A percentile compares a stretch with the other conserved stretches of the same genome.
Evolutionary conservation across 1,284 basidiomycete species (phyloP).

Genomic region (Microbotryum scabiosae): DNA sequence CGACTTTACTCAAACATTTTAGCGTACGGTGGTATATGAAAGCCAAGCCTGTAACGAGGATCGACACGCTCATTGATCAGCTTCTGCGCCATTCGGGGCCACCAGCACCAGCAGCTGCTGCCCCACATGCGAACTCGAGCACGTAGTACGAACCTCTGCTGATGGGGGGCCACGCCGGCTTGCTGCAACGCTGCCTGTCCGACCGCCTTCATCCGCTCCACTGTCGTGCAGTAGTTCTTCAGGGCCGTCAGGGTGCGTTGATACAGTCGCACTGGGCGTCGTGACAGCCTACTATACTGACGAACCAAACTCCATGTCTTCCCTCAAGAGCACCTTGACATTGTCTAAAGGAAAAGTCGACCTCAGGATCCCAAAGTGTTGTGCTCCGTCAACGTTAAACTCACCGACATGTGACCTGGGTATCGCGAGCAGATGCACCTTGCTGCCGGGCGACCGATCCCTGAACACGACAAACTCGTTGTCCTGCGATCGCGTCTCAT

Average conservation of each 20-base stretch:
- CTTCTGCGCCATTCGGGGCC: no score
- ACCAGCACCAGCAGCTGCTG: no score
- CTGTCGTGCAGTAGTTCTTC: not conserved
- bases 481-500: constrained; percentile 1
- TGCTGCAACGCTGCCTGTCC: not conserved
- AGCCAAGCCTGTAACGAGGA: constrained; percentile 15
- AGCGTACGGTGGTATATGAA: constrained; percentile 26
- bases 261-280: no score
- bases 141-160: no score
- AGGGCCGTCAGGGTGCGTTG: no score
- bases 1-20: not conserved
- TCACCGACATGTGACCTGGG: constrained; percentile 22
- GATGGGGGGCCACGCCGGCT: not conserved
- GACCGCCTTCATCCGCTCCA: not conserved
- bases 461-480: constrained; percentile 19
- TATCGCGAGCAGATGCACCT: constrained; percentile 21
- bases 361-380: no score
- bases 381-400: not conserved
- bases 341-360: constrained; percentile 8
- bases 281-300: not conserved
- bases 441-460: constrained; percentile 16
- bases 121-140: no score
- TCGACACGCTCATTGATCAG: no score
- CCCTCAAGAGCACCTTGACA: constrained; percentile 6
- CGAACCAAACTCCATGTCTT: constrained; percentile 13